Conservation (phyloP, 768 basidiomycete genomes). For the Hygrophorus russula region DNA sequence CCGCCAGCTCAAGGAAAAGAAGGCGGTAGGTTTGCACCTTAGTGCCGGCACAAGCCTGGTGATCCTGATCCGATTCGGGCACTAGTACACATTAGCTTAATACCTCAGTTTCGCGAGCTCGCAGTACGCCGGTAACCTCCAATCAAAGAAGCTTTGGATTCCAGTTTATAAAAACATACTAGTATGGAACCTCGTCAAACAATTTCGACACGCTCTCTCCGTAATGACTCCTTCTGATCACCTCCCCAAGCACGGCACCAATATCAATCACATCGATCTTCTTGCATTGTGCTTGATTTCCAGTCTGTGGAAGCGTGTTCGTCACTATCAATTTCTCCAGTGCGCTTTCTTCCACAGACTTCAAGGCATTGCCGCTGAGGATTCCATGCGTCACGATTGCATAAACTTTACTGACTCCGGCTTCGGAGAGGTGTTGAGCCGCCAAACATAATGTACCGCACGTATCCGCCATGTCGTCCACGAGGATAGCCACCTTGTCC, state of each 20-base stretch:
- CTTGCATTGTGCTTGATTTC: conserved; percentile 55
- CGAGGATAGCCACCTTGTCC: conserved; percentile 87
- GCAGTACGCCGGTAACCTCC: too few relatives aligned
- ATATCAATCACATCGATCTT: conserved; percentile 95
- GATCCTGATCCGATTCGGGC: not conserved
- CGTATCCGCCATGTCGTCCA: conserved; percentile 99
- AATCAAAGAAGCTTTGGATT: too few relatives aligned
- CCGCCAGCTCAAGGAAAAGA: too few relatives aligned
- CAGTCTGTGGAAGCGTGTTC: conserved; percentile 89
- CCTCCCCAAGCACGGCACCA: conserved; percentile 89
- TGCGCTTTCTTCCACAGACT: conserved; percentile 55
- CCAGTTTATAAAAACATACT: conserved; percentile 14
- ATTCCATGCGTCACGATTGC: conserved; percentile 97
- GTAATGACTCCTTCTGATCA: conserved; percentile 91
- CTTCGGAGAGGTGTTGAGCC: conserved; percentile 78
- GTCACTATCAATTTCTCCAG: conserved; percentile 96
- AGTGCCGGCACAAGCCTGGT: not conserved
- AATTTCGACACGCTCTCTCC: conserved; percentile 90
- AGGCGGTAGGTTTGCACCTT: not conserved
- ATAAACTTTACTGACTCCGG: conserved; percentile 76
- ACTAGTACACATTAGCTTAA: too few relatives aligned
- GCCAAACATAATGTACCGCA: conserved; percentile 92
- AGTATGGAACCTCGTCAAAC: conserved; percentile 86
- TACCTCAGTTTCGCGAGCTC: too few relatives aligned
- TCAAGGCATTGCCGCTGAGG: conserved; percentile 80